Percentiles rank a stretch among this genome's conserved stretches.
These are phyloP conservation scores for Craterostigma plantagineum DNA, from an alignment of 257 asterid genomes.

Conservation along the genomic window DNA sequence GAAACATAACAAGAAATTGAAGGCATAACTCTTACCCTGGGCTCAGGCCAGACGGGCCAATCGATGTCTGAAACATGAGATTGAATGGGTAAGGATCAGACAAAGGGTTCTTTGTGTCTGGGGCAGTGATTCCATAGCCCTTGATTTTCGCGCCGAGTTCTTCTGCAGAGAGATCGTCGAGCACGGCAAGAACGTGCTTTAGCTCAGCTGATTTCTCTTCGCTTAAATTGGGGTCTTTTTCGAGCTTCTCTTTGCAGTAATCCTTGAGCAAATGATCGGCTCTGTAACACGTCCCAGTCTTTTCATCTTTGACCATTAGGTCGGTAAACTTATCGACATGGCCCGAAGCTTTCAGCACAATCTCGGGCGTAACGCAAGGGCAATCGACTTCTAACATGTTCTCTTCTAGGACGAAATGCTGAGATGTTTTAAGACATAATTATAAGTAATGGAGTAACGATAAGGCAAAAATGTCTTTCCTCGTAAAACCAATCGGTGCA, in stretches of 20 bases:
- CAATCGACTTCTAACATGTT: conserved; percentile 69
- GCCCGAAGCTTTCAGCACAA: conserved; percentile 63
- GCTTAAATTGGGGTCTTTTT: conserved; percentile 26
- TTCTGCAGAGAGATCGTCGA: conserved; percentile 40
- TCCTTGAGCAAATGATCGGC: conserved; percentile 67
- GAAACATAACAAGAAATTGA: background rate
- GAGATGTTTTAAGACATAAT: conserved; percentile 7
- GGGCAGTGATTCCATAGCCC: conserved; percentile 44
- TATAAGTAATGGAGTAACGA: background rate
- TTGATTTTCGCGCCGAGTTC: conserved; percentile 45
- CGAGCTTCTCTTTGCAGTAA: conserved; percentile 48
- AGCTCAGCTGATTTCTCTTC: conserved; percentile 27
- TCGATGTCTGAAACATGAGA: conserved; percentile 55
- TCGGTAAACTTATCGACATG: conserved; percentile 77
- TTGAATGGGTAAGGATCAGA: conserved; percentile 60
- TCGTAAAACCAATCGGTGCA: no score
- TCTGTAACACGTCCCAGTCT: conserved; percentile 42
- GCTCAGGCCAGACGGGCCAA: conserved; percentile 46
- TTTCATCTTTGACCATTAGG: conserved; percentile 65
- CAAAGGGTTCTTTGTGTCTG: conserved; percentile 42
- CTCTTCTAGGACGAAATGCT: conserved; percentile 70
- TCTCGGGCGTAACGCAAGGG: conserved; percentile 62
- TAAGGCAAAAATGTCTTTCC: no score
- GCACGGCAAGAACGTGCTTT: conserved; percentile 40
- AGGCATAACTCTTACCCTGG: conserved; percentile 26